These are phyloP conservation scores for Salix koriyanagi DNA, from an alignment of 345 rosid genomes.

Conservation along the genomic window DNA sequence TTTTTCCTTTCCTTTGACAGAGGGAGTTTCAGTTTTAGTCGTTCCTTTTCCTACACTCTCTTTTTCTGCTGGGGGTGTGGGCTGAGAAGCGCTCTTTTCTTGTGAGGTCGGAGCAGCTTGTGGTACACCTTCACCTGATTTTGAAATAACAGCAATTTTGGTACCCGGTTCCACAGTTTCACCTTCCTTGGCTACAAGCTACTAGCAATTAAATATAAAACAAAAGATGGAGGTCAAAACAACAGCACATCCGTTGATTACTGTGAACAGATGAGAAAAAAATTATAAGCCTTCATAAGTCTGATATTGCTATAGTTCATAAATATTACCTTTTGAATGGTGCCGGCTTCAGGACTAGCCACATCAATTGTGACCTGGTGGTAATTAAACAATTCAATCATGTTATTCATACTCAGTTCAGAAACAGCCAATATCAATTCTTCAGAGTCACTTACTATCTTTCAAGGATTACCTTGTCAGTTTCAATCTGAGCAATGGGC, in stretches of 20 bases:
- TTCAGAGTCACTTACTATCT: neutral
- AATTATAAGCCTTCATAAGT: neutral
- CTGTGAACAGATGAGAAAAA: neutral
- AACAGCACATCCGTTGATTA: no score
- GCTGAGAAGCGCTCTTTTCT: slow-evolving; percentile 42
- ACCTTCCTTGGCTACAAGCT: slow-evolving; percentile 86
- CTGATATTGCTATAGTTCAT: neutral
- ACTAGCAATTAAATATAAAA: slow-evolving; percentile 8
- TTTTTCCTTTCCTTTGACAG: slow-evolving; percentile 42
- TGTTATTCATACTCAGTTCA: neutral
- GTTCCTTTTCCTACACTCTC: neutral
- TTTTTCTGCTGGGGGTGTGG: neutral
- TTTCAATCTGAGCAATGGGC: slow-evolving; percentile 81
- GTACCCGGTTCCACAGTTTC: slow-evolving; percentile 88
- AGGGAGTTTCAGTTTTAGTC: neutral
- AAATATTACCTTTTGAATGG: slow-evolving; percentile 21
- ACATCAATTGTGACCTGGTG: slow-evolving; percentile 29
- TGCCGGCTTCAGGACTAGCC: slow-evolving; percentile 27
- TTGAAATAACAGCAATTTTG: slow-evolving; percentile 76
- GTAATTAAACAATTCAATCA: slow-evolving; percentile 14
- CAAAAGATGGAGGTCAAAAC: neutral
- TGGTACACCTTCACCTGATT: slow-evolving; percentile 60
- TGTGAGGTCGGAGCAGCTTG: slow-evolving; percentile 54
- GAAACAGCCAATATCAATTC: neutral
- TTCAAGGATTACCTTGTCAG: slow-evolving; percentile 59